Conservation (phyloP, 169 alveolate genomes). For the Theileria equi region DNA sequence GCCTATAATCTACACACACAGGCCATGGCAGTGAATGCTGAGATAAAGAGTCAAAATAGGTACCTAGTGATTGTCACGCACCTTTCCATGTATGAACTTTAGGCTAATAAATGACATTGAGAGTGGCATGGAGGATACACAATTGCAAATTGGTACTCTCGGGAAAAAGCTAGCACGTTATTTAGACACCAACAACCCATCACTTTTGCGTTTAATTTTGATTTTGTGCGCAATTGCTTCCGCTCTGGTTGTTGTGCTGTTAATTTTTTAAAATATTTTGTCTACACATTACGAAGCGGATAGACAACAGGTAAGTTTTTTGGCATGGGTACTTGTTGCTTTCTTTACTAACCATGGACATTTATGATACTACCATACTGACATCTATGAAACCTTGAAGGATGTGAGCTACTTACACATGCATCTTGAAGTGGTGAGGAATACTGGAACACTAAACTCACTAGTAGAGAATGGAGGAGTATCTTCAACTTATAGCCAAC, state of each 20-base stretch:
- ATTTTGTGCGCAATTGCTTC: constrained; percentile 30
- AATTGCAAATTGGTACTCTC: constrained; percentile 32
- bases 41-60: constrained; percentile 36
- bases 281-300: no score
- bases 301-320: no score
- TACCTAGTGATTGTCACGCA: neutral
- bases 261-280: constrained; percentile 27
- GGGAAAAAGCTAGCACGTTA: constrained; percentile 44
- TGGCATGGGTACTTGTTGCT: no score
- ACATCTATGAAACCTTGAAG: no score
- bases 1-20: constrained; percentile 46
- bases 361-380: no score
- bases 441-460: no score
- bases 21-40: constrained; percentile 48
- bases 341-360: no score
- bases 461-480: no score
- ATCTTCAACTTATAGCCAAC: no score
- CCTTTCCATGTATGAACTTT: neutral
- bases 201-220: constrained; percentile 43
- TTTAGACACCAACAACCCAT: constrained; percentile 59
- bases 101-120: constrained; percentile 24
- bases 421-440: no score
- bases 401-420: no score
- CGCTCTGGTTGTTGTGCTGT: constrained; percentile 26
- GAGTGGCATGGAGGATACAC: constrained; percentile 30